Evolutionary conservation across 164 flowering plant species (phyloP), one percentile per base, ranked within the genome.

Genomic region (Stephania yunnanensis): DNA sequence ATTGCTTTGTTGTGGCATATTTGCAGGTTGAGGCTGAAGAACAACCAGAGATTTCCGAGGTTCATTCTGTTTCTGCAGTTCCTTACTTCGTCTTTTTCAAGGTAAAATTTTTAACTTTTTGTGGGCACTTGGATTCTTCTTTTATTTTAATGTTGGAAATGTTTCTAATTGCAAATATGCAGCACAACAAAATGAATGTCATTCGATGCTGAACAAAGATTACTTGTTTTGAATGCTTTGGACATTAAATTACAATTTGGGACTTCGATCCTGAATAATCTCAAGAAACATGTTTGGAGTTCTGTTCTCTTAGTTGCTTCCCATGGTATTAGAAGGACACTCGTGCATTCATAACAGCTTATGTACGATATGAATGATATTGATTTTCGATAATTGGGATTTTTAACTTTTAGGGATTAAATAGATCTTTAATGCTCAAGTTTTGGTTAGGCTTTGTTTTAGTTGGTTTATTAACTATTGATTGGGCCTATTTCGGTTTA

Each of bases 21-120:
- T 77, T 85, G 72, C 82, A 95, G 99, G 97, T 90, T 74, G 99
- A 95, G 77, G 99, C 99, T 81, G 99, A 95, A 85, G 97, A 95
- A 76, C 95, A 91, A 73, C 94, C 98, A 15, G 96, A 93, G 81
- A 89, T 95, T 55, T 95, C 99, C 9, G 96, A 93, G 85, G 87
- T 90, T 15, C 87, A 89, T 77, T 83, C 97, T 0, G 93, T 95
- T 71, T 86, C 97, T 45, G 90, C 98, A 68, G 97, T 95, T 58
- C 99, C 99, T 25, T 95, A 67, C 78, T 92, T 93, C 78, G 97
- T 87, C 55, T 89, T 95, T 84, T 83, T 87, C 53, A 93, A 93
- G 97, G 99, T 93, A 70, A 15, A 73, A 46, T 70, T 76, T 30
- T 65, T 69, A 15, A 8, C 50, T 36, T 10, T 66, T 70, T 8